Base-by-base conservation (phyloP, 2,329 filamentous ascomycete genomes). In the Trichoderma simmonsii region DNA sequence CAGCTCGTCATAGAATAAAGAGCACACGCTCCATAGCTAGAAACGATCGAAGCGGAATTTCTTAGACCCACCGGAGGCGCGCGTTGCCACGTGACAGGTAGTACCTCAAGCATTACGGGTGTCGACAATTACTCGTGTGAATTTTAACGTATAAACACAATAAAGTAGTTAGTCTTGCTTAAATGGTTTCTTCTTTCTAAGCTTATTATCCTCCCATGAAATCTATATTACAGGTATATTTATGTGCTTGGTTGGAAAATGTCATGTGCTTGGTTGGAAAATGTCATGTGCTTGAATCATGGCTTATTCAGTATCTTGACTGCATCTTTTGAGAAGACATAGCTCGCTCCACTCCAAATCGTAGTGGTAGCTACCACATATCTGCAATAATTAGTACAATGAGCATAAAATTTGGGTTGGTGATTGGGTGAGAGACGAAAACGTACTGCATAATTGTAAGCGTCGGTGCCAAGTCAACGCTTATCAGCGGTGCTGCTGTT, bases 271-370 rank as follows among this genome's bases (percentile, higher is more conserved):
- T 60, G 15, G 6, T 39, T 39, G 36, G 8, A 39, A 21, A 43
- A 51, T 51, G 9, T 21, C n/a, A 7, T 65, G 54, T 34, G 34
- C n/a, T 8, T 60, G 15, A 60, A 32, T 71, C 54, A 72, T 56
- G 30, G 43, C 70, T 68, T 71, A 30, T 70, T 70, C 34, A 65
- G 28, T 18, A 98, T 98, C 81, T 92, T 97, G 36, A 98, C 95
- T 0, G 94, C 95, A 77, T 97, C 92, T 80, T 96, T 97, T 75
- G 90, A 93, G 80, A 92, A 97, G 7, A 97, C 86, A 80, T 99
- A 99, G 81, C 95, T 97, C 15, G 95, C 86, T 8, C 96, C 96
- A 74, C 94, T 98, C 93, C 95, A 98, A 6, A 97, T 82, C 0
- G 96, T 99, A 4, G 96, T 99, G 21, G 57, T 69, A 43, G 48